Evolutionary conservation across 83 land plant genomes (phyloP).

Genomic region (Picea abies): DNA sequence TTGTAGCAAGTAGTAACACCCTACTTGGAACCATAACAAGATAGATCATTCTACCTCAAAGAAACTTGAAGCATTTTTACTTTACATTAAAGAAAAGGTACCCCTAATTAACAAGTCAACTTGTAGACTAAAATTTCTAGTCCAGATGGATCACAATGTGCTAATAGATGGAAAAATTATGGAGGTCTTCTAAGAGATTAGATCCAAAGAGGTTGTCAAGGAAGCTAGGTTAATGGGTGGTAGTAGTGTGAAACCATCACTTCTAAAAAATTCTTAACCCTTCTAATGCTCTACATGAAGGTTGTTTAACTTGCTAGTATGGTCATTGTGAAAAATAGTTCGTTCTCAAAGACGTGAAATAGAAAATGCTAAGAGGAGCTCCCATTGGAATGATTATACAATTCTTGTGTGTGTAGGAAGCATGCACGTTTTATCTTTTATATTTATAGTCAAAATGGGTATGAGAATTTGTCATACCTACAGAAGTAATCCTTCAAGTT

Average conservation of each 20-base stretch:
- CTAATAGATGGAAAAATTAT: not conserved
- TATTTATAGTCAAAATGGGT: not conserved
- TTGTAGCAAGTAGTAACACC: too few species aligned
- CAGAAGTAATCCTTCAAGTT: not conserved
- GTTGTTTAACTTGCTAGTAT: not conserved
- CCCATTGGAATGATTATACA: not conserved
- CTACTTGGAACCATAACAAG: not conserved
- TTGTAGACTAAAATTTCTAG: not conserved
- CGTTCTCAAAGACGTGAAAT: not conserved
- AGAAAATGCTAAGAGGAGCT: not conserved
- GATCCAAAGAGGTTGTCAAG: too few species aligned
- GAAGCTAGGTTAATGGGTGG: not conserved
- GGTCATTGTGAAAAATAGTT: not conserved
- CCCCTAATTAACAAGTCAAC: not conserved
- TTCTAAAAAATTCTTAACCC: not conserved
- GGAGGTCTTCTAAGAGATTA: not conserved
- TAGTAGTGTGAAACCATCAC: not conserved
- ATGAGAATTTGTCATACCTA: not conserved
- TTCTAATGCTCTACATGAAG: not conserved
- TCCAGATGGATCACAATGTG: not conserved
- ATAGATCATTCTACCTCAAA: not conserved
- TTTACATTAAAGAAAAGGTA: not conserved
- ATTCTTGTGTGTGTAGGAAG: not conserved
- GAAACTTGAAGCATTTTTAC: not conserved
- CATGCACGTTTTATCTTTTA: not conserved